Evolutionary conservation across 2,329 filamentous ascomycete species (phyloP).

Genomic region (Cercospora sp.): DNA sequence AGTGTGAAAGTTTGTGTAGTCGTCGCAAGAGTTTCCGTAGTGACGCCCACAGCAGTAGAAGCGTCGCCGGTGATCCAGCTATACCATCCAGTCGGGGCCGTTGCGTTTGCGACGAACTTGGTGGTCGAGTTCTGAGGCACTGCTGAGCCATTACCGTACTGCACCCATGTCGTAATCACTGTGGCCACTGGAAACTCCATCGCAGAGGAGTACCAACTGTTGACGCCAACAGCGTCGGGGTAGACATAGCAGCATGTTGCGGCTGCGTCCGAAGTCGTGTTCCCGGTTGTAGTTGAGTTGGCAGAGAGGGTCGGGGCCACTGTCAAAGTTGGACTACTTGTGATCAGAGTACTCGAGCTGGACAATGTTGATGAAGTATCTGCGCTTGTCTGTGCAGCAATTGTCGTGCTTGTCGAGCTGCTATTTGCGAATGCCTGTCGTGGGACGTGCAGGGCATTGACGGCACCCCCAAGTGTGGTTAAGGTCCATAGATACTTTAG

Average conservation of each 20-base stretch:
- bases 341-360: not conserved
- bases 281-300: not conserved
- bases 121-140: conserved; percentile 10
- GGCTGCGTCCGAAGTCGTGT: not conserved
- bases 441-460: not conserved
- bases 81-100: conserved; percentile 6
- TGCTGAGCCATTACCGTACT: conserved; percentile 6
- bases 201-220: conserved; percentile 5
- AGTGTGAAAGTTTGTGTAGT: not conserved
- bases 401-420: not conserved
- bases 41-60: not conserved
- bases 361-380: not conserved
- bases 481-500: not conserved
- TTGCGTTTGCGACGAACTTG: not conserved
- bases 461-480: not conserved
- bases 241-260: conserved; percentile 7
- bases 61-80: conserved; percentile 10
- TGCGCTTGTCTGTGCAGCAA: not conserved
- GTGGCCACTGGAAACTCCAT: conserved; percentile 7
- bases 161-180: conserved; percentile 6
- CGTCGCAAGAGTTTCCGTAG: not conserved
- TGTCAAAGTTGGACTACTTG: not conserved
- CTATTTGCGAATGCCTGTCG: conserved; percentile 1
- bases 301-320: not conserved
- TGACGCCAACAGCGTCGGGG: conserved; percentile 1